Evolutionary conservation across 305 asterid species (phyloP).

Genomic region (Fraxinus baroniana): DNA sequence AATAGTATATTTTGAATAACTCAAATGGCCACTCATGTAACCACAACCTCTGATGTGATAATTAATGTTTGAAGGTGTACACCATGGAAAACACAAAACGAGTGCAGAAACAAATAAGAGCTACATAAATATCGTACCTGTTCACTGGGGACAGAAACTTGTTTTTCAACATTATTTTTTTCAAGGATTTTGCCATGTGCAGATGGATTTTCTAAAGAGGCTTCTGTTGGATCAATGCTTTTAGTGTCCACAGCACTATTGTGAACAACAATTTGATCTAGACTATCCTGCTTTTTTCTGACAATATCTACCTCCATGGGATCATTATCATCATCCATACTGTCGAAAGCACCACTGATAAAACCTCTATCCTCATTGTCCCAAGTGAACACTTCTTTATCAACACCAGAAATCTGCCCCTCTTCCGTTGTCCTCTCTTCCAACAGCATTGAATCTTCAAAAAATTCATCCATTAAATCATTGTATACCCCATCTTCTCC

Average conservation of each 20-base stretch:
- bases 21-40: neutral
- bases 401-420: conserved; percentile 27
- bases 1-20: neutral
- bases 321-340: conserved; percentile 30
- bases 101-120: neutral
- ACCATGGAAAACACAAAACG: neutral
- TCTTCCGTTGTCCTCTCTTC: conserved; percentile 36
- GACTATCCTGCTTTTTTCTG: conserved; percentile 30
- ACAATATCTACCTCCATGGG: conserved; percentile 28
- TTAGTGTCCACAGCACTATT: conserved; percentile 30
- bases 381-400: conserved; percentile 27
- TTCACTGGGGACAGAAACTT: conserved; percentile 27
- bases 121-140: conserved; percentile 31
- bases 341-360: conserved; percentile 17
- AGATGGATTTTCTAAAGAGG: conserved; percentile 30
- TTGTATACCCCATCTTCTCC: conserved; percentile 44
- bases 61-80: neutral
- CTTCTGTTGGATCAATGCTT: conserved; percentile 22
- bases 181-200: conserved; percentile 30
- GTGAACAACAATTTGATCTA: conserved; percentile 22
- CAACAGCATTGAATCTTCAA: conserved; percentile 34
- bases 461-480: conserved; percentile 34
- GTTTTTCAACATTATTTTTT: conserved; percentile 43
- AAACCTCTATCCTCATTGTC: conserved; percentile 28
- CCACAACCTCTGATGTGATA: neutral